Evolutionary conservation across 306 rosid genomes (phyloP).

Genomic region (Oxytropis ochrocephala): DNA sequence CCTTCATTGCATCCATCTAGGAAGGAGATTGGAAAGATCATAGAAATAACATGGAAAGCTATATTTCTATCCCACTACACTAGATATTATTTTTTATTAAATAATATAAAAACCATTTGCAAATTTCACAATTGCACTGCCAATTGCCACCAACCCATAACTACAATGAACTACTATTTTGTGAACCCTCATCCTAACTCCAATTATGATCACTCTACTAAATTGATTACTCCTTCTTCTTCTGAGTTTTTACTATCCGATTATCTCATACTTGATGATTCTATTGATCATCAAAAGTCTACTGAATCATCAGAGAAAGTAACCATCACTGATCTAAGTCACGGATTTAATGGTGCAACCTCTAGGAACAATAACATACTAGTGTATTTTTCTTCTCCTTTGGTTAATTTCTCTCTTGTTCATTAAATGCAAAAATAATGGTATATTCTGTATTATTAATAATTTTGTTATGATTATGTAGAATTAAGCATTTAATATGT

Average conservation of each 20-base stretch:
- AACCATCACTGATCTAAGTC: neutral
- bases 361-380: constrained; percentile 28
- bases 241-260: constrained; percentile 39
- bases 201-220: neutral
- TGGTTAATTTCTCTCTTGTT: neutral
- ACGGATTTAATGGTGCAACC: constrained; percentile 31
- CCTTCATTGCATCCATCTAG: constrained; percentile 30
- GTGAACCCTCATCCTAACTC: constrained; percentile 33
- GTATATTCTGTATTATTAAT: neutral
- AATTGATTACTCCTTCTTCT: constrained; percentile 15
- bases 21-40: constrained; percentile 42
- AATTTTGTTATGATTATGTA: neutral
- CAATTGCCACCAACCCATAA: neutral
- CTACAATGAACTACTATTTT: constrained; percentile 37
- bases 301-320: constrained; percentile 41
- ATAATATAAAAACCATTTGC: constrained; percentile 6
- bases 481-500: neutral
- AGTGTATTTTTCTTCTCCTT: constrained; percentile 4
- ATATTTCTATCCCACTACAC: neutral
- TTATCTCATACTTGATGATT: constrained; percentile 30
- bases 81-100: neutral
- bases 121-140: neutral
- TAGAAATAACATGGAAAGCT: neutral
- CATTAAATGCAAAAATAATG: neutral
- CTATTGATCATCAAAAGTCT: constrained; percentile 31